Base-by-base conservation (phyloP, 164 flowering plant genomes). In the Echeveria elegans region DNA sequence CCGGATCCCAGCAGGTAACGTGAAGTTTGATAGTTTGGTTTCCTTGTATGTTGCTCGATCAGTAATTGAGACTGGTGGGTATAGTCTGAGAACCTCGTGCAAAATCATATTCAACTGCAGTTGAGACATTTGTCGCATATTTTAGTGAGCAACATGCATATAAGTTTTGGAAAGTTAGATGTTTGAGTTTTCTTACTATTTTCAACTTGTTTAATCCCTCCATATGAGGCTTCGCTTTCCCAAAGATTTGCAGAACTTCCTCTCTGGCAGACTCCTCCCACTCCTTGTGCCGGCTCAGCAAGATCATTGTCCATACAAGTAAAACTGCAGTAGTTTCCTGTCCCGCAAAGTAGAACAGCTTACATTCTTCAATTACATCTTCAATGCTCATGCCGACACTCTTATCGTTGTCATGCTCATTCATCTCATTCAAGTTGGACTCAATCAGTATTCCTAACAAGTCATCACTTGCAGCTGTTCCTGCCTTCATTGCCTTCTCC, bases 211-310 rank as follows among this genome's bases (percentile, higher is more conserved):
- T 78, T 38, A 86, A 40, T 1, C 80, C 75, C 10, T 81, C 85
- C 32, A 63, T 72, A 19, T 73, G 64, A 0, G 84, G 86, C 24
- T 65, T 74, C 11, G 68, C 61, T 16, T 70, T 15, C 8, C 83
- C 86, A 72, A 82, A 80, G 0, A 74, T 76, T 64, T 70, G 76
- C 4, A 78, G 45, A 50, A 75, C 84, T 63, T 84, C 88, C 31
- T 80, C 79, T 65, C 87, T 75, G 5, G 87, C 85, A 1, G 53
- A 73, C 0, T 1, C 53, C 68, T 84, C 85, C 85, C 87, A 84
- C 15, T 71, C 43, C 21, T 62, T 71, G 61, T 82, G 68, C 21
- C 47, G 52, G 62, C 79, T 70, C 67, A 81, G 61, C 47, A 82
- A 19, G 15, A 83, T 30, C 37, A 68, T 38, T 7, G 75, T 69